phyloP scores from a whole-genome alignment of 2,329 filamentous ascomycete species.

The Pestalotiopsis sp. region DNA sequence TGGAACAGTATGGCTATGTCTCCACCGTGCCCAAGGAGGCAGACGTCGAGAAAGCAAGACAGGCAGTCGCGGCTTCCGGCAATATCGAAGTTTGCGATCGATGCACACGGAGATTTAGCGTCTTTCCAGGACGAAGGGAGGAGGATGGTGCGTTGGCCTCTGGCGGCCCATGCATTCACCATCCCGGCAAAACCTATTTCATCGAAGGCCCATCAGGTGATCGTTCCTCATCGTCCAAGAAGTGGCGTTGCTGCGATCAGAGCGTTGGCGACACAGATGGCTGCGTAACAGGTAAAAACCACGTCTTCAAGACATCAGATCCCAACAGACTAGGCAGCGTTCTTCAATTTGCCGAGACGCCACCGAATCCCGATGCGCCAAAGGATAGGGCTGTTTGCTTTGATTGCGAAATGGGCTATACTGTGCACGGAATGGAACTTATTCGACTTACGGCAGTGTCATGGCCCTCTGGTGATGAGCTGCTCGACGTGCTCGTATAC shows the following conservation, averaged over 20 bases:
- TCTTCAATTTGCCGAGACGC: conserved; percentile 80
- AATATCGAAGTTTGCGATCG: conserved; percentile 90
- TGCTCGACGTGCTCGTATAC: conserved; percentile 84
- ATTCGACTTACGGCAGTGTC: conserved; percentile 85
- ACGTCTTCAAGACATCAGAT: conserved; percentile 86
- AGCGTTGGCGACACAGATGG: conserved; percentile 71
- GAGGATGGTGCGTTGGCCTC: conserved; percentile 75
- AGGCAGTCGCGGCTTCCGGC: conserved; percentile 65
- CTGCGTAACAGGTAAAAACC: conserved; percentile 70
- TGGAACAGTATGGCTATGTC: conserved; percentile 78
- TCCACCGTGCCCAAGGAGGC: conserved; percentile 63
- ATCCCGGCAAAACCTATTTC: conserved; percentile 72
- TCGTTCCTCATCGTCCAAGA: conserved; percentile 57
- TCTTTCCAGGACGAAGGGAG: conserved; percentile 82
- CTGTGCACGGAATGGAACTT: conserved; percentile 82
- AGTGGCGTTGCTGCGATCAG: conserved; percentile 80
- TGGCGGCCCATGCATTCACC: conserved; percentile 78
- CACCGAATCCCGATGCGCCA: conserved; percentile 57
- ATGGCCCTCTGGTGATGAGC: conserved; percentile 75
- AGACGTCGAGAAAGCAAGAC: conserved; percentile 67
- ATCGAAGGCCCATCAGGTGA: conserved; percentile 60
- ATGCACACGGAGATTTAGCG: conserved; percentile 83
- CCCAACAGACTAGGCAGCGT: conserved; percentile 74
- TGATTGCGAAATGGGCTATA: conserved; percentile 98
- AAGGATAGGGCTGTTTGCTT: conserved; percentile 73